phyloP scores from a whole-genome alignment of 768 basidiomycete species.

The Serendipita sp. region DNA sequence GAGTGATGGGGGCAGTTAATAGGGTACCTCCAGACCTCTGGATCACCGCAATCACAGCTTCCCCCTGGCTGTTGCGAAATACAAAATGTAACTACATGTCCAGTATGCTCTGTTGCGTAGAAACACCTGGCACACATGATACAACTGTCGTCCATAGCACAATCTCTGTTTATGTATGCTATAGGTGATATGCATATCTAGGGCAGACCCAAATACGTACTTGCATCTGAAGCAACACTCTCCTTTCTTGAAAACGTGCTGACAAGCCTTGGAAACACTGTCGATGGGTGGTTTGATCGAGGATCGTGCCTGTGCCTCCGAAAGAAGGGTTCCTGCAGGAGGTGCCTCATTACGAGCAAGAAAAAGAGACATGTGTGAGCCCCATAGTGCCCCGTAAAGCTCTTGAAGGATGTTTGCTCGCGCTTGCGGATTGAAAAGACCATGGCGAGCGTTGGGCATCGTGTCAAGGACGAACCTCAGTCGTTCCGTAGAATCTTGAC shows the following conservation, averaged over 20 bases:
- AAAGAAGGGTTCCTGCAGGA: slow-evolving; percentile 38
- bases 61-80: slow-evolving; percentile 83
- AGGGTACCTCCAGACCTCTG: slow-evolving; percentile 64
- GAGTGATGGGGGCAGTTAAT: slow-evolving; percentile 58
- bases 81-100: slow-evolving; percentile 87
- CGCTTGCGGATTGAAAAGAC: slow-evolving; percentile 4
- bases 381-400: slow-evolving; percentile 73
- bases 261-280: slow-evolving; percentile 52
- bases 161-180: slow-evolving; percentile 43
- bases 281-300: slow-evolving; percentile 40
- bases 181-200: not conserved
- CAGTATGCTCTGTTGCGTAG: slow-evolving; percentile 67
- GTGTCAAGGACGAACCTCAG: slow-evolving; percentile 8
- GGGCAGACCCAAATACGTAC: slow-evolving; percentile 30
- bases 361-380: slow-evolving; percentile 54
- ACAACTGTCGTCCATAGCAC: slow-evolving; percentile 75
- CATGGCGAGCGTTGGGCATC: slow-evolving; percentile 8
- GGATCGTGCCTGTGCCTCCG: slow-evolving; percentile 52
- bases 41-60: slow-evolving; percentile 90
- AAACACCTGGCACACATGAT: slow-evolving; percentile 86
- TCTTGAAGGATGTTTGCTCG: slow-evolving; percentile 70
- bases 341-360: slow-evolving; percentile 46
- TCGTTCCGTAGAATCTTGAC: not conserved
- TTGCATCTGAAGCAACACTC: slow-evolving; percentile 91
- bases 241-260: slow-evolving; percentile 75